phyloP scores from a whole-genome alignment of 371 early-diverging fungal genomes.

The Lichtheimia hyalospora region DNA sequence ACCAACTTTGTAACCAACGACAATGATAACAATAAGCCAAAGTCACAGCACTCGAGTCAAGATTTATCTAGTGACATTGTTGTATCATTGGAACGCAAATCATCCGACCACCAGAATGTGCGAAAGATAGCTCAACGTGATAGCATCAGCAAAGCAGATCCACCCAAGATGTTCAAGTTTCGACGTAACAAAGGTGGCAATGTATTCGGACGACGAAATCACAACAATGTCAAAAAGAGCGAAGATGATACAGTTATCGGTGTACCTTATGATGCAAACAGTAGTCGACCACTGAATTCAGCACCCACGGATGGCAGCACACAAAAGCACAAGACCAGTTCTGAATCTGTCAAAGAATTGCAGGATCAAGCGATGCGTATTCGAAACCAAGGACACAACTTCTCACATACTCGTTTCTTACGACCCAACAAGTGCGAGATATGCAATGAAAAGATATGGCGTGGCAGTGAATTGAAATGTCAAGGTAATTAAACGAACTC shows the following conservation, averaged over 20 bases:
- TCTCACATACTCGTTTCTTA: constrained; percentile 60
- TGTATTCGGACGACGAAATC: constrained; percentile 18
- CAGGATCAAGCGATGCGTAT: background rate
- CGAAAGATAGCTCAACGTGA: constrained; percentile 39
- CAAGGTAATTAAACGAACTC: constrained; percentile 42
- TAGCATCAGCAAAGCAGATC: constrained; percentile 42
- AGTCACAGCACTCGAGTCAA: constrained; percentile 2
- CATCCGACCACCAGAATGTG: constrained; percentile 15
- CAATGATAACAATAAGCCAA: constrained; percentile 42
- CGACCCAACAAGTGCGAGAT: constrained; percentile 79
- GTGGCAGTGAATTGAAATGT: constrained; percentile 77
- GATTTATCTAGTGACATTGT: background rate
- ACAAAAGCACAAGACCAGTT: background rate
- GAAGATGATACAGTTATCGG: constrained; percentile 19
- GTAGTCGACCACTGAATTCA: background rate
- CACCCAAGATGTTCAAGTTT: constrained; percentile 46
- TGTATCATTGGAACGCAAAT: constrained; percentile 10
- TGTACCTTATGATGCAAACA: constrained; percentile 29
- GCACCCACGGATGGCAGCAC: background rate
- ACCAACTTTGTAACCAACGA: constrained; percentile 22
- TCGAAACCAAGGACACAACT: constrained; percentile 46
- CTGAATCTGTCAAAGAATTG: constrained; percentile 2
- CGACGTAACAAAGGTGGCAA: constrained; percentile 25
- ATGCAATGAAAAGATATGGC: constrained; percentile 88
- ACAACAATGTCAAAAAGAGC: constrained; percentile 10